phyloP scores from a whole-genome alignment of 768 basidiomycete species.

The Suillus alpinus region DNA sequence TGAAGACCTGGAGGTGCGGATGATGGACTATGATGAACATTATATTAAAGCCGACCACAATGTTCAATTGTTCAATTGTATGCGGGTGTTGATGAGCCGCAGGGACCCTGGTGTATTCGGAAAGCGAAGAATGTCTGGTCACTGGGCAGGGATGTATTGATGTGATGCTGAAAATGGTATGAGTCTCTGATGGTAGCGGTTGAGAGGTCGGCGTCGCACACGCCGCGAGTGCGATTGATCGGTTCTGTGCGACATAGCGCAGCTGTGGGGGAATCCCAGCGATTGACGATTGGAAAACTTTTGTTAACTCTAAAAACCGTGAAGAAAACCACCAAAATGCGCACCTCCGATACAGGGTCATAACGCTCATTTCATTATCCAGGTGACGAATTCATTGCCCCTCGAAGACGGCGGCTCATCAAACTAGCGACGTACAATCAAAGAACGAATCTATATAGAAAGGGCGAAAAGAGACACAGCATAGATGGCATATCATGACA shows the following conservation, averaged over 20 bases:
- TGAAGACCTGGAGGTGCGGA: background rate
- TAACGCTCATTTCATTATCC: background rate
- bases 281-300: background rate
- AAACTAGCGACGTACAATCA: background rate
- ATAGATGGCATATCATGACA: conserved; percentile 38
- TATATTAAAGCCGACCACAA: background rate
- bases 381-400: background rate
- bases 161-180: background rate
- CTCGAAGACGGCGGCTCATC: background rate
- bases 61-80: background rate
- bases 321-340: background rate
- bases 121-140: background rate
- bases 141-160: background rate
- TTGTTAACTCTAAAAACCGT: background rate
- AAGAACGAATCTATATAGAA: background rate
- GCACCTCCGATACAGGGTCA: background rate
- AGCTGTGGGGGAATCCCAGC: background rate
- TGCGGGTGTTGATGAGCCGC: background rate
- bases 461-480: background rate
- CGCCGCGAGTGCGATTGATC: background rate
- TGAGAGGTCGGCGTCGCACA: background rate
- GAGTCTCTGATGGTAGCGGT: background rate
- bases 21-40: background rate
- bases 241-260: background rate
- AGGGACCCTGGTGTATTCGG: background rate